Base-by-base conservation (phyloP, 179 eudicot species). In the Amaranthus tricolor region DNA sequence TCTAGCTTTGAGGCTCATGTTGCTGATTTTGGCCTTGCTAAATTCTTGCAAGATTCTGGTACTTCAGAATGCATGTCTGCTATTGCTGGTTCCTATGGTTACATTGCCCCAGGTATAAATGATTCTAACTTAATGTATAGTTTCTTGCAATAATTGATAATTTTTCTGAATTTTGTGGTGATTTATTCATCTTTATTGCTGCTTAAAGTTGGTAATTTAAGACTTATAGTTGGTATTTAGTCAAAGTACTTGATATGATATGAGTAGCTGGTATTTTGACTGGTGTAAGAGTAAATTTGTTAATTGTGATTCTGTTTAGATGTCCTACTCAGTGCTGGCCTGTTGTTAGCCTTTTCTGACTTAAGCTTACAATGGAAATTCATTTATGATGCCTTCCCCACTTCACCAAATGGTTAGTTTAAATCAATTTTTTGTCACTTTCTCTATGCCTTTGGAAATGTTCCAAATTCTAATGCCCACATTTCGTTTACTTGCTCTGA, bases 11-110 rank as follows among this genome's bases (percentile, higher is more conserved):
- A 94, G 77, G 98, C 98, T 64, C 98, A 92, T 78, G 96, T 94
- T 21, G 98, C 97, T 24, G 98, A 94, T 86, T 94, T 94, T 17
- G 98, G 98, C 9, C 92, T 94, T 13, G 98, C 98, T 47, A 94
- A 94, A 86, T 92, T 94, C 86, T 84, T 94, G 87, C 92, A 88
- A 54, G 97, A 89, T 74, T 86, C 94, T 0, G 98, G 96, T 44
- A 82, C 94, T 16, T 90, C 96, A 0, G 96, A 92, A 67, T 90
- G 91, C 80, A 92, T 92, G 97, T 94, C 97, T 50, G 97, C 98
- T 7, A 89, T 94, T 80, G 98, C 98, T 78, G 98, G 98, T 20
- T 92, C 98, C 49, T 94, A 92, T 72, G 98, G 98, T 44, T 94
- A 94, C 68, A 94, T 94, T 68, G 98, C 98, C 21, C 98, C 98